Evolutionary conservation across 805 yeast genomes (phyloP), one percentile per base, ranked within the genome.

Genomic region (Sugiyamaella boreocaroliniensis): DNA sequence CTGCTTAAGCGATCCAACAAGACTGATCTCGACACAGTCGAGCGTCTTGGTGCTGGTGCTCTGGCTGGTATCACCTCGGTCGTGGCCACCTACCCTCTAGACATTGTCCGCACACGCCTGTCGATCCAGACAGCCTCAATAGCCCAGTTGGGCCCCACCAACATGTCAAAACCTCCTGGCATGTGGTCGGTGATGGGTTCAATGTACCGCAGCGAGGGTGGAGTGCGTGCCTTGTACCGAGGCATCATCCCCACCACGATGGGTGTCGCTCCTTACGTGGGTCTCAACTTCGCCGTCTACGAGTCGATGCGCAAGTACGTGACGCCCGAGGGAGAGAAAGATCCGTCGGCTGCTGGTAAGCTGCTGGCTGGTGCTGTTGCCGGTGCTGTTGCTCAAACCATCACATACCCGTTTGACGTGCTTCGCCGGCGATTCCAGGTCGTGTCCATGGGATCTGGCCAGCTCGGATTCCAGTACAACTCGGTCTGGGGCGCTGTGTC

Each of bases 251-350:
- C 98, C n/a, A 92, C 98, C 0, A 81, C 90, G 1, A 70, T 87
- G 53, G 97, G 98, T 1, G 97, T 93, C 18, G 97, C 96, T 1
- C 97, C 98, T 1, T 93, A 90, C 64, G 97, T 89, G 32, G 96
- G 96, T 3, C 78, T 92, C 49, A 92, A 90, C 69, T 92, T 92
- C 66, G 85, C 96, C 1, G 81, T 89, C 45, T 92, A 90, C 72
- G 98, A 93, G 64, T 81, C 79, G 55, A 64, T 89, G 58, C 80
- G 89, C 56, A 93, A 84, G 54, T 64, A 72, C 50, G 70, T 64
- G 65, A 69, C 71, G 61, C 75, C 60, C 61, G 71, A 59, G 15
- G 68, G 67, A 14, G 51, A 60, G 22, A 56, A 58, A n/a, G 61
- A 52, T 42, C 72, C 64, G 48, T 65, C 69, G 52, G 81, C 84